Conservation (phyloP, 371 early-diverging fungal species). For the Haplosporangium sp. region DNA sequence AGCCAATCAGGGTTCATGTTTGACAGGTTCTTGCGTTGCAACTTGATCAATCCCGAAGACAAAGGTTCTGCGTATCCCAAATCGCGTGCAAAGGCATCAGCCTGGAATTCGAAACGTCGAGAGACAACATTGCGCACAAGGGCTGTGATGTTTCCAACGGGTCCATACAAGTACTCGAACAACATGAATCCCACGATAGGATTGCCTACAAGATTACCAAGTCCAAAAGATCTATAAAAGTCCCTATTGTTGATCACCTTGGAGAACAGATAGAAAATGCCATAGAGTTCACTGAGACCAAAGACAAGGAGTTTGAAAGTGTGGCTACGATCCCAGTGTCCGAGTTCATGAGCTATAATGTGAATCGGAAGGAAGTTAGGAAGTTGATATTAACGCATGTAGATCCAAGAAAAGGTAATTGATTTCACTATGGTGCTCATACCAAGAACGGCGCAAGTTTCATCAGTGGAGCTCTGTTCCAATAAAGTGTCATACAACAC, state of each 20-base stretch:
- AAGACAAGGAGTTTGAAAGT: conserved; percentile 79
- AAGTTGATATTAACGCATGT: not conserved
- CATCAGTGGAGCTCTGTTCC: conserved; percentile 85
- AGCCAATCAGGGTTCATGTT: conserved; percentile 90
- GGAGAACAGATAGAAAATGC: conserved; percentile 88
- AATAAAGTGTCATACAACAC: conserved; percentile 97
- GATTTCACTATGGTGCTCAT: conserved; percentile 6
- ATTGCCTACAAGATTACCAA: conserved; percentile 69
- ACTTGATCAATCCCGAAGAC: conserved; percentile 87
- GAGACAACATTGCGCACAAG: conserved; percentile 87
- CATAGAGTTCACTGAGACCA: conserved; percentile 83
- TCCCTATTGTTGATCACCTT: conserved; percentile 74
- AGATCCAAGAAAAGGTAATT: not conserved
- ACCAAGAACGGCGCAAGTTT: conserved; percentile 93
- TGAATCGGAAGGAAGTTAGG: not conserved
- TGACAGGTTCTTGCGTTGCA: conserved; percentile 93
- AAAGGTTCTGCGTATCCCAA: conserved; percentile 86
- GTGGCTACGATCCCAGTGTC: conserved; percentile 96
- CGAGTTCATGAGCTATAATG: conserved; percentile 90
- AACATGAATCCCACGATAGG: conserved; percentile 89
- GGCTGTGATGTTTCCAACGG: conserved; percentile 80
- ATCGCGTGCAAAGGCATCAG: conserved; percentile 93
- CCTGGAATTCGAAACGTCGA: conserved; percentile 94
- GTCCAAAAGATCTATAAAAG: conserved; percentile 89
- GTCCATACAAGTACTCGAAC: conserved; percentile 84